phyloP scores from a whole-genome alignment of 2,329 filamentous ascomycete genomes.

The Talaromyces sp. region DNA sequence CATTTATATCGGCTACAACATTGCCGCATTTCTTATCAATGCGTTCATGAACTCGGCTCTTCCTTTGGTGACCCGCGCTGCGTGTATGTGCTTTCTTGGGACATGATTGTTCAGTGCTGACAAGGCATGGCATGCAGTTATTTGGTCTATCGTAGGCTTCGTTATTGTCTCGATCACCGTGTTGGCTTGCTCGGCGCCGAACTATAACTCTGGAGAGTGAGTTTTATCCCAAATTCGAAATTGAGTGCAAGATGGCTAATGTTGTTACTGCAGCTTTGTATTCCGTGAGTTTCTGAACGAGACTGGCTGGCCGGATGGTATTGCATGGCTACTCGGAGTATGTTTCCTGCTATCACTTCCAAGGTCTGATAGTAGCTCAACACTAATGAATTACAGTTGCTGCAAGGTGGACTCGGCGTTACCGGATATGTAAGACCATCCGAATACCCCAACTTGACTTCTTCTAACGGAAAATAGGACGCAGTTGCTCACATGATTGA shows the following conservation, averaged over 20 bases:
- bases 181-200: constrained; percentile 61
- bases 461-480: constrained; percentile 26
- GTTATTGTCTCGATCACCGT: constrained; percentile 67
- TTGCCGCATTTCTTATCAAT: constrained; percentile 62
- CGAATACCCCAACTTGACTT: background rate
- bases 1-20: constrained; percentile 64
- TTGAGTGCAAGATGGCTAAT: constrained; percentile 6
- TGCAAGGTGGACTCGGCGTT: constrained; percentile 52
- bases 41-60: constrained; percentile 61
- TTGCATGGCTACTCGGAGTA: constrained; percentile 49
- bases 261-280: constrained; percentile 36
- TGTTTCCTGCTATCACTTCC: constrained; percentile 16
- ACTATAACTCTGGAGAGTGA: constrained; percentile 62
- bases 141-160: constrained; percentile 68
- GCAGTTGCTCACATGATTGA: constrained; percentile 54
- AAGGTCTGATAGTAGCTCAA: background rate
- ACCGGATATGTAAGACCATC: constrained; percentile 50
- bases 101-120: background rate
- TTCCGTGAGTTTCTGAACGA: constrained; percentile 66
- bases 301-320: constrained; percentile 66
- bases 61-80: constrained; percentile 64
- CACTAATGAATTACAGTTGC: constrained; percentile 30
- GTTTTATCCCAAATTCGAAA: constrained; percentile 26
- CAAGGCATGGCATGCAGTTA: constrained; percentile 38
- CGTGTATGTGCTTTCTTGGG: constrained; percentile 39